Conservation (phyloP, 345 rosid genomes). For the Dipteronia dyeriana region DNA sequence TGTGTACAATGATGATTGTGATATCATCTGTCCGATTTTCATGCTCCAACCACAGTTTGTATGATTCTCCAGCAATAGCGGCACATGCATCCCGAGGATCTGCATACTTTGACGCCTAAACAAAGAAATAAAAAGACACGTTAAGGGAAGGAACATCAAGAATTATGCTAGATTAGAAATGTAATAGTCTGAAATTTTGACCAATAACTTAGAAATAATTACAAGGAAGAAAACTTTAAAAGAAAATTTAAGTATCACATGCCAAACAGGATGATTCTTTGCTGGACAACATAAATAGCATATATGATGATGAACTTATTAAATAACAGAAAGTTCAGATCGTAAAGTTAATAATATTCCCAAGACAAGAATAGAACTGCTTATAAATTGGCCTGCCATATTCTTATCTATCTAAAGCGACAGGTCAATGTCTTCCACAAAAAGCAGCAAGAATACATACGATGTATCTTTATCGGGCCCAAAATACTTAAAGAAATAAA, state of each 20-base stretch:
- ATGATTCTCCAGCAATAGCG: slow-evolving; percentile 88
- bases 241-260: neutral
- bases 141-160: slow-evolving; percentile 12
- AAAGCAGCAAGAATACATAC: neutral
- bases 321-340: neutral
- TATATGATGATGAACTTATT: neutral
- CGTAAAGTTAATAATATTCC: too few relatives aligned
- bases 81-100: slow-evolving; percentile 95
- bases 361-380: neutral
- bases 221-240: neutral
- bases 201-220: neutral
- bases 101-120: slow-evolving; percentile 65
- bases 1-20: slow-evolving; percentile 83
- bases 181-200: neutral
- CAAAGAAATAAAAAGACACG: slow-evolving; percentile 18
- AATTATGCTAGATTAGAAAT: neutral
- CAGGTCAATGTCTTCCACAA: neutral
- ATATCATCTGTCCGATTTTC: slow-evolving; percentile 98
- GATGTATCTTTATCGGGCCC: neutral
- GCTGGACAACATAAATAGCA: neutral
- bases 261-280: neutral
- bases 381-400: neutral
- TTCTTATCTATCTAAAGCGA: neutral
- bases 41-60: slow-evolving; percentile 83
- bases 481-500: neutral